phyloP scores from a whole-genome alignment of 345 rosid species.

The Cardamine occulta region DNA sequence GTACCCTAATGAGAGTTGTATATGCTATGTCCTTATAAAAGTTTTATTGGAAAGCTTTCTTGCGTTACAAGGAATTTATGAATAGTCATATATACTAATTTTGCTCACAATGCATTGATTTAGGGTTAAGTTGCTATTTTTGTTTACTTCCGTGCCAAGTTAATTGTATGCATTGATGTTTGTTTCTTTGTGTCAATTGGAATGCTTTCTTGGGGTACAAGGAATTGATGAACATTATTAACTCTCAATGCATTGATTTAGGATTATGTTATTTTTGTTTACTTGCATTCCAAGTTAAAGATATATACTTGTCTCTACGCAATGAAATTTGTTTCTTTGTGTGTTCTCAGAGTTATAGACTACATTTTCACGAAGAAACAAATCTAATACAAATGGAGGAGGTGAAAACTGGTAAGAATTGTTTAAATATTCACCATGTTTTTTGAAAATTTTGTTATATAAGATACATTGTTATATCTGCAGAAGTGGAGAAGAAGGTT shows the following conservation, averaged over 20 bases:
- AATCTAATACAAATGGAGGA: slow-evolving; percentile 45
- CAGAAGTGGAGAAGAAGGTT: slow-evolving; percentile 59
- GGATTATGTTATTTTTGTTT: background rate
- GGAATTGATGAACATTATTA: background rate
- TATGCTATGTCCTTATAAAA: background rate
- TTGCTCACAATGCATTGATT: background rate
- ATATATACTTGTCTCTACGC: background rate
- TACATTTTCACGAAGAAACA: background rate
- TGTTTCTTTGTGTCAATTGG: background rate
- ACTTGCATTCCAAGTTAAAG: slow-evolving; percentile 15
- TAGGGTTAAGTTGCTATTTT: background rate
- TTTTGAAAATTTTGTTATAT: background rate
- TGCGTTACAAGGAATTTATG: background rate
- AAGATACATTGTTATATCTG: background rate
- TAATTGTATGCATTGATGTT: background rate
- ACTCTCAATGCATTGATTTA: background rate
- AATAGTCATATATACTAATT: background rate
- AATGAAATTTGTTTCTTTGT: background rate
- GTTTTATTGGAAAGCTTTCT: background rate
- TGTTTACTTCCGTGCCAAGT: background rate
- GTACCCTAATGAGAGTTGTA: background rate
- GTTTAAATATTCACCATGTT: background rate
- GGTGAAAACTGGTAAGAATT: slow-evolving; percentile 51
- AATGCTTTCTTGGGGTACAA: slow-evolving; percentile 7
- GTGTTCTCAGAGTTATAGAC: background rate